phyloP scores from a whole-genome alignment of 345 rosid genomes.

The Limnanthes douglasii region DNA sequence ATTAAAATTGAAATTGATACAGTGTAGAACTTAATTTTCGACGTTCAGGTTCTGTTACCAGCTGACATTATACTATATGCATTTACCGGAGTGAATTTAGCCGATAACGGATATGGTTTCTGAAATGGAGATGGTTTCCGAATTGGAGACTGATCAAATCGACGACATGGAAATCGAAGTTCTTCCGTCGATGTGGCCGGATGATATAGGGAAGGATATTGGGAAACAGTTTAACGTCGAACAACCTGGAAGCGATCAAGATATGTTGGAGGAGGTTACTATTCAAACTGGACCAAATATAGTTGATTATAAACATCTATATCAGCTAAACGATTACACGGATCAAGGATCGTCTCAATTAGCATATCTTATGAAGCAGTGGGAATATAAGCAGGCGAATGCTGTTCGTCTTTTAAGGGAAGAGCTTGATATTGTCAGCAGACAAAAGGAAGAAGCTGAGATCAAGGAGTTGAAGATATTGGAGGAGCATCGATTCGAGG shows the following conservation, averaged over 20 bases:
- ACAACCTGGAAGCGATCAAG: conserved; percentile 60
- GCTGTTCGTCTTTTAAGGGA: conserved; percentile 65
- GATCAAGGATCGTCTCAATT: conserved; percentile 73
- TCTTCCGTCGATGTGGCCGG: conserved; percentile 95
- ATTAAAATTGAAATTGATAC: background rate
- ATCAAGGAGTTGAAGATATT: conserved; percentile 72
- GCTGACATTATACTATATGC: background rate
- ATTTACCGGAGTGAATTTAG: conserved; percentile 5
- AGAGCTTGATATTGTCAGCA: conserved; percentile 64
- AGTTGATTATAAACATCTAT: conserved; percentile 53
- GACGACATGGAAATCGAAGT: conserved; percentile 83
- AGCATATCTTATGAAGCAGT: conserved; percentile 68
- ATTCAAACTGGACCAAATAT: conserved; percentile 34
- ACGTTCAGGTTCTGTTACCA: background rate
- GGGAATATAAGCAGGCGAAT: conserved; percentile 76
- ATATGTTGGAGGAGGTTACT: conserved; percentile 74
- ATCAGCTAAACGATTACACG: conserved; percentile 39
- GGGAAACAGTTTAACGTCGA: conserved; percentile 87
- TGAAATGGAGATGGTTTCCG: conserved; percentile 20
- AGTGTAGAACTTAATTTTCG: background rate
- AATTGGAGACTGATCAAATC: conserved; percentile 45
- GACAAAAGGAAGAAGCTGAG: conserved; percentile 74
- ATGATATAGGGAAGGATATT: conserved; percentile 44
- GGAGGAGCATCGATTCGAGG: conserved; percentile 81
- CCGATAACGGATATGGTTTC: conserved; percentile 3